These are phyloP conservation scores for Cerioporus squamosus DNA, from an alignment of 1,284 basidiomycete genomes.

Conservation along the genomic window DNA sequence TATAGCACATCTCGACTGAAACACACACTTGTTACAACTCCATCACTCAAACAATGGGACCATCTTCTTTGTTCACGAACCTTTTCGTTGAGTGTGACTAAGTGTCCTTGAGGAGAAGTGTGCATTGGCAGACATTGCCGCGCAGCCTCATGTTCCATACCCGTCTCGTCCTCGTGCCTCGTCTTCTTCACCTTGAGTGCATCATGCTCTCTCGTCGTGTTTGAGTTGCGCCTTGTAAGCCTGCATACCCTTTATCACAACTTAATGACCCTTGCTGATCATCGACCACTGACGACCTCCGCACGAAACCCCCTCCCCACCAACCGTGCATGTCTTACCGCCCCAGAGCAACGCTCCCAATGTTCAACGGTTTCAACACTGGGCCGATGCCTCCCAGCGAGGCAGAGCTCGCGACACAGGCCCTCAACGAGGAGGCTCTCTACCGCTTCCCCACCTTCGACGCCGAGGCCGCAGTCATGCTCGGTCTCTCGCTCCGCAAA, in stretches of 20 bases:
- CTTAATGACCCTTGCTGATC: background rate
- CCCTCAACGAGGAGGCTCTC: constrained; percentile 67
- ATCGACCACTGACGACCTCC: background rate
- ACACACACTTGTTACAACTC: too few species aligned
- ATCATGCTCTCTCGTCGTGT: constrained; percentile 1
- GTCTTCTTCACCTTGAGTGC: background rate
- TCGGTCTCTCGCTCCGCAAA: constrained; percentile 79
- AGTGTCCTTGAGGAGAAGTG: too few species aligned
- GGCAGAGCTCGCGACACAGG: constrained; percentile 71
- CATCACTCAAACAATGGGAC: too few species aligned
- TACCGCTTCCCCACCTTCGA: constrained; percentile 76
- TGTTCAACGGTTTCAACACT: constrained; percentile 62
- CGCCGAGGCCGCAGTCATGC: constrained; percentile 76
- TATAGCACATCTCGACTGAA: too few species aligned
- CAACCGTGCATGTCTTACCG: constrained; percentile 7
- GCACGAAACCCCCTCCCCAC: background rate
- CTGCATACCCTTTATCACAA: background rate
- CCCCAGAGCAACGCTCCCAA: constrained; percentile 21
- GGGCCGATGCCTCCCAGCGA: constrained; percentile 60
- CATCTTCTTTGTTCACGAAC: too few species aligned
- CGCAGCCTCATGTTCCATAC: constrained; percentile 15
- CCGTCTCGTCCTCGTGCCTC: constrained; percentile 19
- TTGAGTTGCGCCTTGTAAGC: background rate
- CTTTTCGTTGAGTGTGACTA: background rate
- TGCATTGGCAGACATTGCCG: background rate